A percentile compares a stretch with the other conserved stretches of the same genome.
phyloP scores from a whole-genome alignment of 805 yeast genomes.

The Saturnispora sekii region DNA sequence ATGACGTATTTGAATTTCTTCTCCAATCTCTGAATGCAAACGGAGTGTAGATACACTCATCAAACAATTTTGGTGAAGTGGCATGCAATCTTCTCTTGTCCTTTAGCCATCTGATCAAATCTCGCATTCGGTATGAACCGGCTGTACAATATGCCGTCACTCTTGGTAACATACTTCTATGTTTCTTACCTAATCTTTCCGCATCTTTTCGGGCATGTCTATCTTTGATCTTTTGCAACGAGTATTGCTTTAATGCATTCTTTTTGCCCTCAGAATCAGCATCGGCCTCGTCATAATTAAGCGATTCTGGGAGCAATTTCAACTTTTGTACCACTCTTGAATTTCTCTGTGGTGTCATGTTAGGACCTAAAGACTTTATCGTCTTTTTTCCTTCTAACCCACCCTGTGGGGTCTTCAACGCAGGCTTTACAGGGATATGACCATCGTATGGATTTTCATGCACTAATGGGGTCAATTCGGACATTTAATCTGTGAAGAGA shows the following conservation, averaged over 20 bases:
- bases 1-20: slow-evolving; percentile 21
- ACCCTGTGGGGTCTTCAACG: background rate
- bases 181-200: slow-evolving; percentile 80
- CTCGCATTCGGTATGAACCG: slow-evolving; percentile 84
- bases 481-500: too few species aligned
- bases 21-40: slow-evolving; percentile 78
- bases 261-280: slow-evolving; percentile 13
- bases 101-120: slow-evolving; percentile 73
- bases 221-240: slow-evolving; percentile 81
- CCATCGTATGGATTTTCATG: slow-evolving; percentile 5
- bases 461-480: background rate
- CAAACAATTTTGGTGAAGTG: slow-evolving; percentile 79
- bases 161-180: slow-evolving; percentile 76
- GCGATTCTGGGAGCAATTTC: slow-evolving; percentile 59
- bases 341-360: slow-evolving; percentile 64
- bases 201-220: slow-evolving; percentile 89
- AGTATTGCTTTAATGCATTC: slow-evolving; percentile 33
- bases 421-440: too few species aligned
- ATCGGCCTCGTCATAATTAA: slow-evolving; percentile 21
- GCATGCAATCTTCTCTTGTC: slow-evolving; percentile 66
- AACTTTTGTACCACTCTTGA: slow-evolving; percentile 67
- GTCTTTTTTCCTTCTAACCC: slow-evolving; percentile 10
- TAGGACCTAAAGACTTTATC: slow-evolving; percentile 32
- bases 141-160: slow-evolving; percentile 97
- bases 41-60: slow-evolving; percentile 91